Evolutionary conservation across 352 stramenopile species (phyloP).

Genomic region (Thalassiosira mediterranea): DNA sequence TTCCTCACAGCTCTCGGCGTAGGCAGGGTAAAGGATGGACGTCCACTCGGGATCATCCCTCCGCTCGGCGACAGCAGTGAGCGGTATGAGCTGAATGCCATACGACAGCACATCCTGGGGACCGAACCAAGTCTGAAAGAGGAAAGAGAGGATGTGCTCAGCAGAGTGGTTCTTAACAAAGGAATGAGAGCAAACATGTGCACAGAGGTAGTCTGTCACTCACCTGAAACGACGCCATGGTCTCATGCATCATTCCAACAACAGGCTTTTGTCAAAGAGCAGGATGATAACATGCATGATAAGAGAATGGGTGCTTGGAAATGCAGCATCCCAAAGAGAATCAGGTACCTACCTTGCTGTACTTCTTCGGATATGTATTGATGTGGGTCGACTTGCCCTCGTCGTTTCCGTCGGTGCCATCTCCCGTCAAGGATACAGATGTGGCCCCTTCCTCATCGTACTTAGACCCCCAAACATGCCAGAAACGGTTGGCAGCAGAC

Average conservation of each 20-base stretch:
- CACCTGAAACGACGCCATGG: constrained; percentile 75
- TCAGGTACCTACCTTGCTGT: constrained; percentile 59
- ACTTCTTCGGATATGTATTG: constrained; percentile 52
- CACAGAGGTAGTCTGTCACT: constrained; percentile 4
- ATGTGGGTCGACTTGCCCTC: constrained; percentile 39
- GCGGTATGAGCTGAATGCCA: constrained; percentile 84
- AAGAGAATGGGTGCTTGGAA: too few species aligned
- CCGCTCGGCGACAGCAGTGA: constrained; percentile 81
- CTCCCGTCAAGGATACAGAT: constrained; percentile 46
- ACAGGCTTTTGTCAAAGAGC: constrained; percentile 44
- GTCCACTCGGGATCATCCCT: constrained; percentile 78
- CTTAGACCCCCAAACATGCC: constrained; percentile 69
- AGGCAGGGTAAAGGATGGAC: constrained; percentile 70
- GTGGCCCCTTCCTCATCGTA: constrained; percentile 34
- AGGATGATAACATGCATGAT: too few species aligned
- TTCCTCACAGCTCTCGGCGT: constrained; percentile 74
- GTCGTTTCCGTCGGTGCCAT: constrained; percentile 50
- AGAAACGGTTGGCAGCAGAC: constrained; percentile 74
- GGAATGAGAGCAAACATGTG: neutral
- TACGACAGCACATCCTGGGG: constrained; percentile 61
- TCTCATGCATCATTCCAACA: constrained; percentile 85
- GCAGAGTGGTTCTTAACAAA: too few species aligned
- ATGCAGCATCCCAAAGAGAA: constrained; percentile 84
- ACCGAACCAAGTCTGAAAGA: constrained; percentile 87
- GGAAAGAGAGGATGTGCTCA: too few species aligned